Conservation (phyloP, 306 rosid genomes). For the Trifolium subterraneum region DNA sequence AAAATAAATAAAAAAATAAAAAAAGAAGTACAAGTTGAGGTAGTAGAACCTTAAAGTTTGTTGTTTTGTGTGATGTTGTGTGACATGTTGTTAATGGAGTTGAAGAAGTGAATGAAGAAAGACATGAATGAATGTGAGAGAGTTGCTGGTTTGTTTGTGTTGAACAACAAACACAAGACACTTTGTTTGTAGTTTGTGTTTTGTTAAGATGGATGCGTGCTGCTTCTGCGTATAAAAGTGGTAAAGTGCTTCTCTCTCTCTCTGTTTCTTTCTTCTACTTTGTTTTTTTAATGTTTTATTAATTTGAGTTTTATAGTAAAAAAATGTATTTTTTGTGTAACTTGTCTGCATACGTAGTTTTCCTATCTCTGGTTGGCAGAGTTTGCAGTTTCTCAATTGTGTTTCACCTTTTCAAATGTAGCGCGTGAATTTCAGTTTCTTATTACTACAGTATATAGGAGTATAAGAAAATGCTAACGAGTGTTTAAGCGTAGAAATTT, state of each 20-base stretch:
- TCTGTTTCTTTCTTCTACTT: conserved; percentile 2
- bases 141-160: neutral
- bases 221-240: conserved; percentile 76
- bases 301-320: neutral
- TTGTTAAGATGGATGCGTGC: conserved; percentile 82
- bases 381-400: conserved; percentile 49
- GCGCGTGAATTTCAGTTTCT: conserved; percentile 25
- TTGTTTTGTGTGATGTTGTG: conserved; percentile 5
- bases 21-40: neutral
- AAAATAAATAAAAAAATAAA: neutral
- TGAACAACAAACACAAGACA: conserved; percentile 35
- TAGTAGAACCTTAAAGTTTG: conserved; percentile 38
- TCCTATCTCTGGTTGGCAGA: conserved; percentile 57
- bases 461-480: too few species aligned
- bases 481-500: too few species aligned
- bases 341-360: conserved; percentile 66
- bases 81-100: conserved; percentile 7
- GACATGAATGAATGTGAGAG: conserved; percentile 38
- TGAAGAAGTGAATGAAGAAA: conserved; percentile 36
- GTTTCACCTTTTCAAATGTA: neutral
- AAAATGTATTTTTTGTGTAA: conserved; percentile 45
- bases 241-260: conserved; percentile 66
- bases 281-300: conserved; percentile 18
- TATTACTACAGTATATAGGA: too few species aligned
- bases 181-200: conserved; percentile 60